Percentiles rank a stretch among this genome's conserved stretches.
These are phyloP conservation scores for Coelastrella sp. DNA, from an alignment of 139 green algal species.

Conservation along the genomic window DNA sequence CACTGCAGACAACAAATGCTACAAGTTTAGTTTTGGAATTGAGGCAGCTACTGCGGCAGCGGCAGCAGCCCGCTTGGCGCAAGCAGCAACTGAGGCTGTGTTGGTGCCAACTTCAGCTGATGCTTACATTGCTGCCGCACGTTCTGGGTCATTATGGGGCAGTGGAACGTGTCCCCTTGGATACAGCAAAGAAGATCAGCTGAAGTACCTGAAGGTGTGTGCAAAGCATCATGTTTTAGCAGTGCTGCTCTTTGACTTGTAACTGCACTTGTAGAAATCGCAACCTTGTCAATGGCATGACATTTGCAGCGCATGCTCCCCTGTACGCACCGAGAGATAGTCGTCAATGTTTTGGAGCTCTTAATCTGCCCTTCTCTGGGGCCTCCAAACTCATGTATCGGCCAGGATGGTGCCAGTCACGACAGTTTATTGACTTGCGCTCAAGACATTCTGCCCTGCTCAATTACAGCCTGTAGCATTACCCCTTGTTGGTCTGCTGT, in stretches of 20 bases:
- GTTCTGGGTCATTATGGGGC: background rate
- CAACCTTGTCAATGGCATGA: no score
- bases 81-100: conserved; percentile 28
- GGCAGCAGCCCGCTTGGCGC: background rate
- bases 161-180: conserved; percentile 9
- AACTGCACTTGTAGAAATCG: background rate
- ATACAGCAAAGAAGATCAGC: background rate
- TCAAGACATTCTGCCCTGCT: no score
- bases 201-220: conserved; percentile 18
- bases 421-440: no score
- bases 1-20: background rate
- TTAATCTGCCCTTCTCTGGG: no score
- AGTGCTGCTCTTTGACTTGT: no score
- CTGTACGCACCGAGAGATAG: no score
- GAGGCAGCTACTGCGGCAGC: background rate
- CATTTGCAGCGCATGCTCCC: no score
- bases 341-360: no score
- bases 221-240: background rate
- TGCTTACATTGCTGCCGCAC: background rate
- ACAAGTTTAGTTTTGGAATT: background rate
- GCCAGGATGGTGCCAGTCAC: no score
- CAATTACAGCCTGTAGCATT: no score
- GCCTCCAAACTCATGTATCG: no score
- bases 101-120: conserved; percentile 19
- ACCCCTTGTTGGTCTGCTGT: background rate